These are phyloP conservation scores for Pyrenochaeta sp. DNA, from an alignment of 2,329 filamentous ascomycete genomes.

Conservation along the genomic window DNA sequence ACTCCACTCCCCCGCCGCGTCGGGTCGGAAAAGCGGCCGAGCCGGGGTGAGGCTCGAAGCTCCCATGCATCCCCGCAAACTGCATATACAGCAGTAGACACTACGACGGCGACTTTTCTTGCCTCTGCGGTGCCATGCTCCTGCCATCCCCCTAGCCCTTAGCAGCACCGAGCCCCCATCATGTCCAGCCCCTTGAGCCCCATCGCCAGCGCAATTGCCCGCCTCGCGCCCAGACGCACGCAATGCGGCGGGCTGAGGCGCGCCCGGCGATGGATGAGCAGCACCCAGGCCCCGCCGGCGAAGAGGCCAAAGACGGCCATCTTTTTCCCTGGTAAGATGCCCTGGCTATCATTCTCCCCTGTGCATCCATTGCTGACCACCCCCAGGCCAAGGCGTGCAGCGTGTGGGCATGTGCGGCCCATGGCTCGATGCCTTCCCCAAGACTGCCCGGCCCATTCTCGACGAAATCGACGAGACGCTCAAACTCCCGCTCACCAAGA, in stretches of 20 bases:
- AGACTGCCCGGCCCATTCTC: conserved; percentile 75
- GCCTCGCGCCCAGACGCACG: conserved; percentile 23
- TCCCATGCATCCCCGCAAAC: conserved; percentile 18
- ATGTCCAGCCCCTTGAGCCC: conserved; percentile 26
- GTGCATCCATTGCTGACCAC: conserved; percentile 18
- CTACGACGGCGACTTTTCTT: no score
- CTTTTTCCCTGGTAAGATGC: conserved; percentile 46
- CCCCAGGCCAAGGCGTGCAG: conserved; percentile 82
- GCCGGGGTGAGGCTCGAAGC: no score
- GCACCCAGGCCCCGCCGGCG: conserved; percentile 17
- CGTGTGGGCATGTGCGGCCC: conserved; percentile 85
- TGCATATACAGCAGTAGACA: neutral
- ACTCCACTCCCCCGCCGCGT: no score
- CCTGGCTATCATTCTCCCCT: no score
- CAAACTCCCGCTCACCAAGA: conserved; percentile 74
- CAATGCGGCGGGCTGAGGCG: conserved; percentile 23
- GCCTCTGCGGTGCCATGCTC: conserved; percentile 12
- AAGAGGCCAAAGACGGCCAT: conserved; percentile 49
- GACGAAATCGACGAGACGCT: conserved; percentile 85
- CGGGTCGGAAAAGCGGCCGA: no score
- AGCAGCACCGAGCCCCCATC: neutral
- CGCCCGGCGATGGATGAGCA: conserved; percentile 41
- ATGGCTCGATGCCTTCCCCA: conserved; percentile 87
- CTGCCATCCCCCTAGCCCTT: conserved; percentile 7
- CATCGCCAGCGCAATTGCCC: conserved; percentile 17